Base-by-base conservation (phyloP, 1,284 basidiomycete species). In the Trametes polyzona region DNA sequence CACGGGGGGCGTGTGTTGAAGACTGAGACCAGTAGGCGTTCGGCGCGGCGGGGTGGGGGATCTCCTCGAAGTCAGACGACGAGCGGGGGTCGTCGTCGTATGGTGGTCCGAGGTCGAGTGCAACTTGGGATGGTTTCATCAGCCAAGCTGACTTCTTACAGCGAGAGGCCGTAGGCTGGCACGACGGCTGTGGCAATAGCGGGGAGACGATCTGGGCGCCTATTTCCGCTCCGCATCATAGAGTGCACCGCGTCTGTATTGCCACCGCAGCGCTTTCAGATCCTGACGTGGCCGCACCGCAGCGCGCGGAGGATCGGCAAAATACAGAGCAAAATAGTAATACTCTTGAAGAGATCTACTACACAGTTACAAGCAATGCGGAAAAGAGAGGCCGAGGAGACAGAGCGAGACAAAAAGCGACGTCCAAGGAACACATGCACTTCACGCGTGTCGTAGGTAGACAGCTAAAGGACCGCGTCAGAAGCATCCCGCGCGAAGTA, bases 61-160 rank as follows among this genome's bases (percentile, higher is more conserved):
- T 75, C 69, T 90, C 81, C 74, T 91, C 87, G 71, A 88, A 90
- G 59, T 88, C 87, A 59, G 83, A 84, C 52, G 85, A 84, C 17
- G 73, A 71, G 58, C 65, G 68, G 23, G 71, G 64, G 23, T 70
- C 71, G 58, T 58, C 67, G 44, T 69, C 63, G 40, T 78, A 76
- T 62, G 81, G 79, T 62, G 82, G 76, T 66, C 83, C 86, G 73
- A 92, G 82, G 71, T 90, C 84, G 63, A 92, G 79, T 68, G 85
- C 78, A 63, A 90, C 78, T 71, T 87, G 83, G 66, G 81, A 64
- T 61, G 84, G 83, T 75, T 78, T 80, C 86, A 88, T 88, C 70
- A 76, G 60, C 63, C 56, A 58, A 55, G 57, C 52, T 58, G 61
- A 50, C 53, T 47, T 23, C 36, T 37, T 43, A 30, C 46, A 53